These are phyloP conservation scores for Malus hybrid DNA, from an alignment of 331 rosid species.

Conservation along the genomic window DNA sequence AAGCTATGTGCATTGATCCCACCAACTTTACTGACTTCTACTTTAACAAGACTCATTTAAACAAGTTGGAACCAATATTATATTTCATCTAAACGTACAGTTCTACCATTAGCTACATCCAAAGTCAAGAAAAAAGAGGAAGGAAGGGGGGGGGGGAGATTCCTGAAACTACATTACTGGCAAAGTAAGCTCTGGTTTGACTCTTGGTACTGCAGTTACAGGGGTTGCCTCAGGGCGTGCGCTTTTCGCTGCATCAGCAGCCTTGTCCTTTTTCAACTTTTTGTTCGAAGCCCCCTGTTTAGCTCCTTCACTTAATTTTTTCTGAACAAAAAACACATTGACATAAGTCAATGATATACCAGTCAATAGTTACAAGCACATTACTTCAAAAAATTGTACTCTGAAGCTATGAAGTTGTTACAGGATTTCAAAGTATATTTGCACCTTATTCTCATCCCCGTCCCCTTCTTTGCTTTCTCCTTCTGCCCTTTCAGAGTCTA, in stretches of 20 bases:
- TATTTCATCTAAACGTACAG: not conserved
- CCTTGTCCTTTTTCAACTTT: constrained; percentile 85
- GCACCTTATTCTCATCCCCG: constrained; percentile 77
- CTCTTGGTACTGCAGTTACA: constrained; percentile 66
- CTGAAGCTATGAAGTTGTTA: not conserved
- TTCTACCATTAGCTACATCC: not conserved
- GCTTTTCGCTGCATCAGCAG: constrained; percentile 62
- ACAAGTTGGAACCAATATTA: not conserved
- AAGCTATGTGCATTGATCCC: not conserved
- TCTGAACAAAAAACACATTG: constrained; percentile 36
- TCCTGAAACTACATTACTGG: constrained; percentile 64
- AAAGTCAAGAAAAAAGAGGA: not conserved
- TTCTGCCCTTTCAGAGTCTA: constrained; percentile 83
- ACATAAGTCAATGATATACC: constrained; percentile 2
- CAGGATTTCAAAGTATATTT: not conserved
- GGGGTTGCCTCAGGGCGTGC: constrained; percentile 60
- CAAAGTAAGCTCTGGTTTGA: constrained; percentile 83
- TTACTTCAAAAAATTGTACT: not conserved
- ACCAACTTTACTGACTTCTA: not conserved
- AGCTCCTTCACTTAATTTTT: constrained; percentile 74
- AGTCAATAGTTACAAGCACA: not conserved
- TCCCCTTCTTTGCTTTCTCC: constrained; percentile 89
- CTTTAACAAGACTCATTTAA: not conserved
- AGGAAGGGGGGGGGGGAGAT: not conserved
- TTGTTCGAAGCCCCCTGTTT: constrained; percentile 78